A percentile compares a stretch with the other conserved stretches of the same genome.
Evolutionary conservation across 140 eudicot species (phyloP).

Genomic region (Bidens hawaiensis): DNA sequence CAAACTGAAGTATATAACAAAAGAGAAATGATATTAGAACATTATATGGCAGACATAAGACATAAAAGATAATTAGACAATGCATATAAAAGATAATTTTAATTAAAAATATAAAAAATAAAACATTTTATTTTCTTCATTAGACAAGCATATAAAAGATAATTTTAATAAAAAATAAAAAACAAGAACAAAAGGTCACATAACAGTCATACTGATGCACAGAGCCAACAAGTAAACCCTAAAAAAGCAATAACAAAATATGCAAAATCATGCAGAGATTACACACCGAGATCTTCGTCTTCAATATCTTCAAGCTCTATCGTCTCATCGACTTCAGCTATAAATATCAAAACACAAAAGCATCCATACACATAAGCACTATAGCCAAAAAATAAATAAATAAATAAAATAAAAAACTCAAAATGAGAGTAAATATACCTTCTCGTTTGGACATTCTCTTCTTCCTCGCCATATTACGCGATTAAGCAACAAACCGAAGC

Average conservation of each 20-base stretch:
- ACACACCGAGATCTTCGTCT: conserved; percentile 32
- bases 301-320: conserved; percentile 28
- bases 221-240: neutral
- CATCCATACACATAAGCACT: neutral
- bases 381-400: neutral
- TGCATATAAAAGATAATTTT: too few species aligned
- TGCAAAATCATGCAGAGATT: neutral
- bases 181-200: neutral
- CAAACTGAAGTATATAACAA: neutral
- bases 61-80: neutral
- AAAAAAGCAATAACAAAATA: neutral
- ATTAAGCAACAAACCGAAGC: conserved; percentile 6
- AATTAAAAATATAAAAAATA: too few species aligned
- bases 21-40: neutral
- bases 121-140: too few species aligned
- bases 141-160: too few species aligned
- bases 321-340: conserved; percentile 13
- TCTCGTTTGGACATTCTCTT: conserved; percentile 29
- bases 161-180: conserved; percentile 12
- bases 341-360: conserved; percentile 2
- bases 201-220: neutral
- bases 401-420: neutral
- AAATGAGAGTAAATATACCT: conserved; percentile 15
- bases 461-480: conserved; percentile 30
- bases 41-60: neutral